Evolutionary conservation across 1,284 basidiomycete genomes (phyloP), one percentile per base, ranked within the genome.

Genomic region (Cryptococcus sp.): DNA sequence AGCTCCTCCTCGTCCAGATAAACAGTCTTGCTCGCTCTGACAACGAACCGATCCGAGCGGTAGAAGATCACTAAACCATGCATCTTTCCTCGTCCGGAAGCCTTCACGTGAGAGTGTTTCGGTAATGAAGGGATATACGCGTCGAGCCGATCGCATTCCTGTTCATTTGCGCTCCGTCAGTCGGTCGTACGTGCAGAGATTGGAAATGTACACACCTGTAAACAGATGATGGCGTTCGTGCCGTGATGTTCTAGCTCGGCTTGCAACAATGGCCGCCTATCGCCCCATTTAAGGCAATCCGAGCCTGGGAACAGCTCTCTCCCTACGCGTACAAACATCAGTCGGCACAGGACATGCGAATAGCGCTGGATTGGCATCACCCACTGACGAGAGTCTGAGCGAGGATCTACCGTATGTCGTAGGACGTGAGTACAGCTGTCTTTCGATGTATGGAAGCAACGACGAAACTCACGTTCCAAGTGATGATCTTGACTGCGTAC

Each of bases 21-120:
- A 13, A 93, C 75, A 13, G 81, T 75, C 54, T 79, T 78, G 45
- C 83, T 73, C 1, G 77, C 81, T 19, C 82, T 62, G 55, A 82
- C 78, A 11, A 73, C 76, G 70, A 85, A 91, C n/a, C 77, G 65
- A 35, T 79, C 71, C 19, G 78, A 78, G 55, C 85, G 84, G 77
- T 85, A 91, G 1, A 88, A 85, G 61, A 94, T 85, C 53, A 93
- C 84, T 71, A 89, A 88, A 3, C 92, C 92, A 66, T 95, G 92
- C 49, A 84, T 84, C 78, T 94, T 94, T 15, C 79, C 79, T 27
- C 82, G 84, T 7, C 90, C 91, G 38, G 83, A 81, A 3, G 85
- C 85, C 72, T 85, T 86, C 49, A 85, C 81, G 68, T 84, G 77
- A 10, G 78, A 74, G 71, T 76, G 71, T 30, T 67, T 73, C 1